Percentiles rank a stretch among this genome's conserved stretches.
phyloP scores from a whole-genome alignment of 179 eudicot genomes.

The Nepenthes alata region DNA sequence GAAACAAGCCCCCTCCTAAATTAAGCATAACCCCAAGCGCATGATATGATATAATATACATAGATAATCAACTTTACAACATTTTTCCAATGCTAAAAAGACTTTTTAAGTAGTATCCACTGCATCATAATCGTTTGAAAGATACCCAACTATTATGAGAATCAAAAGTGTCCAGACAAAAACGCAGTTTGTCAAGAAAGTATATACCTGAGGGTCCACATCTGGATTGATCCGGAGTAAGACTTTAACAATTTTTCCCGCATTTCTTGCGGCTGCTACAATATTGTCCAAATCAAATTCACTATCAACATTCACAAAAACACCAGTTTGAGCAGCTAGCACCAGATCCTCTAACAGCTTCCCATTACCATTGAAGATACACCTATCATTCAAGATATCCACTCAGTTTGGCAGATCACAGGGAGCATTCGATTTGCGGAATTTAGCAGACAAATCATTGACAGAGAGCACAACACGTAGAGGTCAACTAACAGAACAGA shows the following conservation, averaged over 20 bases:
- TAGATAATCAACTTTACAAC: too few relatives aligned
- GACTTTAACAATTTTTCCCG: slow-evolving; percentile 80
- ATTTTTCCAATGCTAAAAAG: too few relatives aligned
- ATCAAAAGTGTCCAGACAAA: background rate
- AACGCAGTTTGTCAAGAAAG: background rate
- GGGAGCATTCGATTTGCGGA: too few relatives aligned
- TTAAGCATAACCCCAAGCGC: too few relatives aligned
- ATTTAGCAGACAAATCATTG: too few relatives aligned
- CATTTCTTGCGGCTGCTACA: slow-evolving; percentile 72
- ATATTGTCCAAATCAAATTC: slow-evolving; percentile 96
- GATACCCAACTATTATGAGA: too few relatives aligned
- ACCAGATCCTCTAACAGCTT: slow-evolving; percentile 84
- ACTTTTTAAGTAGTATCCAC: too few relatives aligned
- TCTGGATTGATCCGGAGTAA: slow-evolving; percentile 93
- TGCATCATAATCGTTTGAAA: too few relatives aligned
- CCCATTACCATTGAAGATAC: slow-evolving; percentile 94
- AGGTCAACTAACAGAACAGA: too few relatives aligned
- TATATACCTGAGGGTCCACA: slow-evolving; percentile 85
- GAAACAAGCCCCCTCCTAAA: too few relatives aligned
- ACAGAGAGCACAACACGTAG: too few relatives aligned
- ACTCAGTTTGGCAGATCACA: background rate
- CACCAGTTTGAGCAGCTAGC: slow-evolving; percentile 81
- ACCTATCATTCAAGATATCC: slow-evolving; percentile 30
- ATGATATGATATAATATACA: too few relatives aligned
- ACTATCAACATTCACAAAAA: slow-evolving; percentile 85